A percentile compares a stretch with the other conserved stretches of the same genome.
Conservation (phyloP, 495 filamentous ascomycete genomes). For the Tuber magnatum region DNA sequence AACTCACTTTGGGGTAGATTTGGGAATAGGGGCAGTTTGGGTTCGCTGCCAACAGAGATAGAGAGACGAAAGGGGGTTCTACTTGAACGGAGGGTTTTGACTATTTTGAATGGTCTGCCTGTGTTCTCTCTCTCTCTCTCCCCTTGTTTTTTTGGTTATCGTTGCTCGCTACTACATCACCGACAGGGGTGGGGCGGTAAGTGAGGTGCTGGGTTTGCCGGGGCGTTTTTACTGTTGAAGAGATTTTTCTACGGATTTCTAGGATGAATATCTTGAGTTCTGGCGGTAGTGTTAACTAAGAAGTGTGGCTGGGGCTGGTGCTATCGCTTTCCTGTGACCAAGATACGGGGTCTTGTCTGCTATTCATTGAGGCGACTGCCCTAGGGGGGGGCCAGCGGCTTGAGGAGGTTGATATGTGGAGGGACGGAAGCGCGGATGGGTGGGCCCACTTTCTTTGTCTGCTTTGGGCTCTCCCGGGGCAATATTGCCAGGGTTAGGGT, state of each 20-base stretch:
- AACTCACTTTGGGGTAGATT: no score
- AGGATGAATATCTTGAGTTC: not conserved
- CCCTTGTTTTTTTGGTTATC: not conserved
- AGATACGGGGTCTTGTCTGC: not conserved
- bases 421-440: not conserved
- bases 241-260: not conserved
- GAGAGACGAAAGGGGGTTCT: no score
- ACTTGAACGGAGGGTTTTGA: not conserved
- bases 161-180: not conserved
- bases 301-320: not conserved
- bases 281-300: not conserved
- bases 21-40: no score
- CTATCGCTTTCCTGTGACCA: not conserved
- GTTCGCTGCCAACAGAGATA: no score
- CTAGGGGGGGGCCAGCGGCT: no score
- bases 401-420: no score
- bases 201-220: not conserved
- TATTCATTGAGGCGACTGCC: not conserved
- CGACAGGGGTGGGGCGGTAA: not conserved
- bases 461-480: not conserved
- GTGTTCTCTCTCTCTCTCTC: not conserved
- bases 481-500: not conserved
- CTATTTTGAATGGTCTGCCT: not conserved
- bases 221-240: not conserved
- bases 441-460: not conserved